These are phyloP conservation scores for Eucalyptus lansdowneana DNA, from an alignment of 345 rosid genomes.

Conservation along the genomic window DNA sequence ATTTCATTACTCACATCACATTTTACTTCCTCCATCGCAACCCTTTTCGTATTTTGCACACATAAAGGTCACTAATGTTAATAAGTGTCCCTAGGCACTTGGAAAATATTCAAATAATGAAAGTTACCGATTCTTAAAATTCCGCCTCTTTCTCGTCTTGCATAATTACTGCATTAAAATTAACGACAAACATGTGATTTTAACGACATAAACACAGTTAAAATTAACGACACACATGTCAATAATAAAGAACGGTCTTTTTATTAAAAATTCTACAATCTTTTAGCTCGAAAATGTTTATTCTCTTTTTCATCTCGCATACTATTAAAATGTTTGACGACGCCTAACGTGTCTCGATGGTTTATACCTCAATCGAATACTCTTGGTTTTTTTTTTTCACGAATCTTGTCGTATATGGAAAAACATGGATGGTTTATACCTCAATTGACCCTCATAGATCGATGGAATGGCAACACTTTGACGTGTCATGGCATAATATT, in stretches of 20 bases:
- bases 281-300: background rate
- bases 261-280: background rate
- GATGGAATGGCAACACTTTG: background rate
- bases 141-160: background rate
- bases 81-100: background rate
- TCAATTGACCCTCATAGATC: background rate
- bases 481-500: background rate
- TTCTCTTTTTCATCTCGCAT: background rate
- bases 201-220: background rate
- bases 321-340: background rate
- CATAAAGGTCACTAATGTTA: background rate
- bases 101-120: background rate
- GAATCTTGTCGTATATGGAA: background rate
- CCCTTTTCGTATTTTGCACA: background rate
- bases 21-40: background rate
- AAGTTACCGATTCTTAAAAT: too few relatives aligned
- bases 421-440: too few relatives aligned
- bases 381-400: background rate
- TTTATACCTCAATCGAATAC: background rate
- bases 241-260: background rate
- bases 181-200: background rate
- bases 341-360: fast-evolving
- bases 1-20: fast-evolving
- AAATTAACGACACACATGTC: fast-evolving
- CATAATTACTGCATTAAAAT: too few relatives aligned